Evolutionary conservation across 352 stramenopile genomes (phyloP).

Genomic region (Blastocystis sp.): DNA sequence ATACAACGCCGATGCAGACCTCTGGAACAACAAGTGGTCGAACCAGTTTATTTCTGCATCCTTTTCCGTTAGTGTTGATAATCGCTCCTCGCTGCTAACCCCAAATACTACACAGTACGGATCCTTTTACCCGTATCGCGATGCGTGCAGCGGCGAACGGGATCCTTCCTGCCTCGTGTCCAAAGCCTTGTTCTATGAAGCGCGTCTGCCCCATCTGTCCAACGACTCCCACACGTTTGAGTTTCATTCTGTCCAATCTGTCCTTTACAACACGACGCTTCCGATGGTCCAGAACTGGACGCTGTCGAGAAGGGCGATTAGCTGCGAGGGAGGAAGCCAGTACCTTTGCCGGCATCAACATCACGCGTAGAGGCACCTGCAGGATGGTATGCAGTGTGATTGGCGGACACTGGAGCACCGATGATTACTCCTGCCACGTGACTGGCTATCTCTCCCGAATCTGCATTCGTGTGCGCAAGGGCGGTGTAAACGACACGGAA

Average conservation of each 20-base stretch:
- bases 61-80: slow-evolving; percentile 4
- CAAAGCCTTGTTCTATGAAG: neutral
- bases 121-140: slow-evolving; percentile 55
- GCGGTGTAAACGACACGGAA: neutral
- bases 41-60: neutral
- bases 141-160: slow-evolving; percentile 13
- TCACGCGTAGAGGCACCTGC: slow-evolving; percentile 35
- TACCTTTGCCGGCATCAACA: neutral
- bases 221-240: neutral
- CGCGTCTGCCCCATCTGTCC: neutral
- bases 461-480: slow-evolving; percentile 8
- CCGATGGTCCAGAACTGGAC: neutral
- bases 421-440: slow-evolving; percentile 7
- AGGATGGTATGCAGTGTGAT: neutral
- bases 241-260: neutral
- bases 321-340: slow-evolving; percentile 53
- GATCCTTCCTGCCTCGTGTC: slow-evolving; percentile 49
- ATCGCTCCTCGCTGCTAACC: neutral
- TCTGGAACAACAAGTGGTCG: slow-evolving; percentile 10
- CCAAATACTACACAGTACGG: slow-evolving; percentile 13
- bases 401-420: slow-evolving; percentile 11
- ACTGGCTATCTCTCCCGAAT: slow-evolving; percentile 4
- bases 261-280: neutral
- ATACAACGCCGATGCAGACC: slow-evolving; percentile 39
- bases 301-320: neutral